Conservation (phyloP, 192 early-diverging fungal species). For the Thoreauomyces humboldtii region DNA sequence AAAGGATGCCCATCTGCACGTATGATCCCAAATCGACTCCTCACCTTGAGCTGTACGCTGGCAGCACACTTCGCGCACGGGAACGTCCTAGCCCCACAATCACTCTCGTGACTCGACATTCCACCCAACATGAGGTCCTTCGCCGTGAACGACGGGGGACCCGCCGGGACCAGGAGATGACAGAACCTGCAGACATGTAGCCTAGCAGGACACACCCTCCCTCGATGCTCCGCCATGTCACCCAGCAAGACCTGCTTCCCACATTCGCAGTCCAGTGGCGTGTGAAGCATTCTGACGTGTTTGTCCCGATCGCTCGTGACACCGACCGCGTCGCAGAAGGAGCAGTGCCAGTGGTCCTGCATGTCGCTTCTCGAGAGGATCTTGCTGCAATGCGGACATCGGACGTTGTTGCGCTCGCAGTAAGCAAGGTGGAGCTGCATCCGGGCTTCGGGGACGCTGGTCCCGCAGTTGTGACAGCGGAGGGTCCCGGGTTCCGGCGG, state of each 20-base stretch:
- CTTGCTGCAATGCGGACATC: slow-evolving; percentile 61
- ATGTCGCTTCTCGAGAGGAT: slow-evolving; percentile 69
- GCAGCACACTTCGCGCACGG: slow-evolving; percentile 72
- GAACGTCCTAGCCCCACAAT: slow-evolving; percentile 84
- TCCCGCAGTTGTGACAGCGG: slow-evolving; percentile 71
- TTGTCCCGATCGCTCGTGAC: slow-evolving; percentile 55
- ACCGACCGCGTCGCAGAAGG: slow-evolving; percentile 58
- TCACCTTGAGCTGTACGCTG: slow-evolving; percentile 66
- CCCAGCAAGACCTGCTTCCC: slow-evolving; percentile 36
- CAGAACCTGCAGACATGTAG: slow-evolving; percentile 85
- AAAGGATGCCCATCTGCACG: background rate
- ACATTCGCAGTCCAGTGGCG: slow-evolving; percentile 61
- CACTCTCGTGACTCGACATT: slow-evolving; percentile 68
- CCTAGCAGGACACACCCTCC: slow-evolving; percentile 64
- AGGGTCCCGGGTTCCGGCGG: slow-evolving; percentile 11
- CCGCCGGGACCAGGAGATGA: slow-evolving; percentile 68
- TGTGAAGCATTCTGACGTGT: slow-evolving; percentile 65
- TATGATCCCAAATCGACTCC: background rate
- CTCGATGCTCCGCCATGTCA: slow-evolving; percentile 65
- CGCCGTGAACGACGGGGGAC: slow-evolving; percentile 43
- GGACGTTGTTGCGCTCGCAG: slow-evolving; percentile 76
- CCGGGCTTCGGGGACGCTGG: slow-evolving; percentile 59
- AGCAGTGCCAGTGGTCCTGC: slow-evolving; percentile 83
- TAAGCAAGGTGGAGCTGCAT: slow-evolving; percentile 71
- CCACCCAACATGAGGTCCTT: slow-evolving; percentile 63